These are phyloP conservation scores for Peronospora belbahrii DNA, from an alignment of 352 stramenopile species.

Conservation along the genomic window DNA sequence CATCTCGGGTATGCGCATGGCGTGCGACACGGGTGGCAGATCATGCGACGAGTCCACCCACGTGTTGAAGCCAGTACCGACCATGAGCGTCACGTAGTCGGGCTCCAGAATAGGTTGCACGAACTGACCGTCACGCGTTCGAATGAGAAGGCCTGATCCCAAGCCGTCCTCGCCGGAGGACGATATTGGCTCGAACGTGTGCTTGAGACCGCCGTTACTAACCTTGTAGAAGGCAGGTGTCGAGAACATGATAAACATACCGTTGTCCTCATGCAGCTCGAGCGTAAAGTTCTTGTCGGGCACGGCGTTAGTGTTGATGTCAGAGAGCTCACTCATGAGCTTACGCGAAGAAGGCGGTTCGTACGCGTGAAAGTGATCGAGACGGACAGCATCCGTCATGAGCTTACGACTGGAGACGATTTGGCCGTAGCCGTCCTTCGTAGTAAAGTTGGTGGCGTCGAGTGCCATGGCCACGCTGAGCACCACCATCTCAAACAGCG, in stretches of 20 bases:
- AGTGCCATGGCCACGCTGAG: conserved; percentile 33
- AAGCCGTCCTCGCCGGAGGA: conserved; percentile 20
- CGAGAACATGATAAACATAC: conserved; percentile 36
- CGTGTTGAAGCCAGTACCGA: conserved; percentile 45
- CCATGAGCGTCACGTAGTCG: conserved; percentile 51
- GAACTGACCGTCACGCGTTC: conserved; percentile 29
- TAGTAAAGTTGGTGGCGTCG: conserved; percentile 37
- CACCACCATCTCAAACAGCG: conserved; percentile 42
- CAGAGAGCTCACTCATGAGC: conserved; percentile 3
- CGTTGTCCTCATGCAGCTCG: conserved; percentile 49
- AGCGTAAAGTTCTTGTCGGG: conserved; percentile 34
- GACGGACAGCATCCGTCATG: conserved; percentile 41
- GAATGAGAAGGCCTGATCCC: conserved; percentile 48
- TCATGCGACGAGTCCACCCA: conserved; percentile 41
- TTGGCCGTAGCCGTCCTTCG: conserved; percentile 31
- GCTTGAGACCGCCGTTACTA: conserved; percentile 18
- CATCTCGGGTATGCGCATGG: conserved; percentile 42
- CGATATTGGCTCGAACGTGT: conserved; percentile 22
- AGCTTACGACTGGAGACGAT: conserved; percentile 38
- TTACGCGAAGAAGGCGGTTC: conserved; percentile 20
- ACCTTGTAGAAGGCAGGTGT: conserved; percentile 50
- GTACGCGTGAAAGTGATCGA: conserved; percentile 65
- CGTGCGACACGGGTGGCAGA: conserved; percentile 49
- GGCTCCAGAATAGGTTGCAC: conserved; percentile 44
- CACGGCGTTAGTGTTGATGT: background rate